A percentile compares a stretch with the other conserved stretches of the same genome.
Conservation (phyloP, 2,329 filamentous ascomycete species). For the Rhynchosporium agropyri region DNA sequence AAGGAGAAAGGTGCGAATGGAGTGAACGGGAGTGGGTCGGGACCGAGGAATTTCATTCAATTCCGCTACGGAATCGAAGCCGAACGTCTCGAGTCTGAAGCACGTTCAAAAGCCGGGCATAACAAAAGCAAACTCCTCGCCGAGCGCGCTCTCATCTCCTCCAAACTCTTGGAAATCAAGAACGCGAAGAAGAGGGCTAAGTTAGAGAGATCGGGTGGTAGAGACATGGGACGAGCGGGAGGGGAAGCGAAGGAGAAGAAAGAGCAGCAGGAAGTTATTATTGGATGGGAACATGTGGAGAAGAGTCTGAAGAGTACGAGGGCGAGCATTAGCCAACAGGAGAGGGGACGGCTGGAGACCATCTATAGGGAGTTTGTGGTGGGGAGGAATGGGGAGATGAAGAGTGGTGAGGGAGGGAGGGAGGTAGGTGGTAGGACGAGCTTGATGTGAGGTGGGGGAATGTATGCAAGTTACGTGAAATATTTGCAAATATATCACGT, state of each 20-base stretch:
- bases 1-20: conserved; percentile 40
- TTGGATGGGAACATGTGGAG: conserved; percentile 81
- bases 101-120: conserved; percentile 47
- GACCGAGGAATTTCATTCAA: conserved; percentile 68
- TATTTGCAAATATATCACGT: too few species aligned
- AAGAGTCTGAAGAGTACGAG: conserved; percentile 76
- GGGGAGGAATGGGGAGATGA: conserved; percentile 92
- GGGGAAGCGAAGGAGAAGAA: conserved; percentile 45
- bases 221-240: conserved; percentile 29
- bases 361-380: conserved; percentile 95
- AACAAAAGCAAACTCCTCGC: conserved; percentile 61
- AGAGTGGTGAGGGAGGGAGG: conserved; percentile 84
- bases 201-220: conserved; percentile 31
- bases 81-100: conserved; percentile 48
- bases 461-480: too few species aligned
- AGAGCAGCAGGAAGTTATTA: conserved; percentile 69
- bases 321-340: conserved; percentile 79
- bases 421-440: conserved; percentile 92
- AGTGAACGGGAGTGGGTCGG: conserved; percentile 32
- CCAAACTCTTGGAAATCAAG: conserved; percentile 83
- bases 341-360: conserved; percentile 70
- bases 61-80: conserved; percentile 76
- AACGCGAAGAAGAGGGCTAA: conserved; percentile 56
- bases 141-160: conserved; percentile 75
- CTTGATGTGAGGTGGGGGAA: conserved; percentile 63